phyloP scores from a whole-genome alignment of 139 green algal genomes.

The Picochlorum costavermella region DNA sequence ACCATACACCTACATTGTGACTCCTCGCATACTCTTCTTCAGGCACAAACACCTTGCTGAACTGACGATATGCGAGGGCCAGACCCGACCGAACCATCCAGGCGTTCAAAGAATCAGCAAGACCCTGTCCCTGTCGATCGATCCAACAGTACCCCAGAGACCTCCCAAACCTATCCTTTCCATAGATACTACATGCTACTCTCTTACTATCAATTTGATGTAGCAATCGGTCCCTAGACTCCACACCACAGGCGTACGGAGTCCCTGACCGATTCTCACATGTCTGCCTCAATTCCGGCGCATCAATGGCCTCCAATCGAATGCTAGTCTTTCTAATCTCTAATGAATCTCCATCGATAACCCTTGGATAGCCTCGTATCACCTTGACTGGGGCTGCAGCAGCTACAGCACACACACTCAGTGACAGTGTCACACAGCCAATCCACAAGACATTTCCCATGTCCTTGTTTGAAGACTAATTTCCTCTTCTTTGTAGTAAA shows the following conservation, averaged over 20 bases:
- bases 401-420: neutral
- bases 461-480: no score
- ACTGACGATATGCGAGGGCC: constrained; percentile 71
- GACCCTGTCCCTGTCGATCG: neutral
- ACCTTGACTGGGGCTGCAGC: neutral
- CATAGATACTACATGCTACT: constrained; percentile 45
- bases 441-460: no score
- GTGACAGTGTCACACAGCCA: no score
- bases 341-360: constrained; percentile 63
- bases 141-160: constrained; percentile 48
- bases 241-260: constrained; percentile 34
- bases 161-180: constrained; percentile 62
- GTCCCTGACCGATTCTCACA: constrained; percentile 35
- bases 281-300: constrained; percentile 60
- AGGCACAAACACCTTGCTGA: constrained; percentile 56
- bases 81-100: constrained; percentile 65
- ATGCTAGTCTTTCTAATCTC: constrained; percentile 41
- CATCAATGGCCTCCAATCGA: constrained; percentile 67
- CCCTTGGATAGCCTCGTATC: constrained; percentile 29
- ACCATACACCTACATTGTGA: constrained; percentile 55
- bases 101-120: constrained; percentile 41
- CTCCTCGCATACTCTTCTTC: constrained; percentile 44
- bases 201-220: constrained; percentile 32
- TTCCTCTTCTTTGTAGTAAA: no score
- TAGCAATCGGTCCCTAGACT: constrained; percentile 38